phyloP scores from a whole-genome alignment of 371 early-diverging fungal genomes.

The Mortierella sp. region DNA sequence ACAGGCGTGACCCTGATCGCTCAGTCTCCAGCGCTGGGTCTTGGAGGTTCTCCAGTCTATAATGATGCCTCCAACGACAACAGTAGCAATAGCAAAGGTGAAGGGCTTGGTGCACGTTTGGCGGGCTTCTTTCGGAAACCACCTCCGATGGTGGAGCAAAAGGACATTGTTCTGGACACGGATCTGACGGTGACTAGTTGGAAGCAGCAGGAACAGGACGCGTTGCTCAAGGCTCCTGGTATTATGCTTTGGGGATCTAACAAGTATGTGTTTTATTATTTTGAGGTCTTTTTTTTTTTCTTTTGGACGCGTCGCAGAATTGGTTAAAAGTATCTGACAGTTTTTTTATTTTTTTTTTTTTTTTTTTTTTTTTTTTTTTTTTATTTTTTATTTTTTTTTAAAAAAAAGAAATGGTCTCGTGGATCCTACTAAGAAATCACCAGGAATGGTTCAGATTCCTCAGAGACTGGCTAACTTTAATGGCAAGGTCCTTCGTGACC shows the following conservation, averaged over 20 bases:
- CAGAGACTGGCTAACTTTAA: slow-evolving; percentile 42
- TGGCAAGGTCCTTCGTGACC: slow-evolving; percentile 46
- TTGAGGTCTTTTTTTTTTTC: not conserved
- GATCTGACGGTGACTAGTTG: slow-evolving; percentile 52
- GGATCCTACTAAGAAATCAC: slow-evolving; percentile 40
- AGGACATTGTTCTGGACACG: slow-evolving; percentile 37
- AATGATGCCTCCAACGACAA: slow-evolving; percentile 19
- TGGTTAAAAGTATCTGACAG: not conserved
- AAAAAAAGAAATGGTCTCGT: slow-evolving; percentile 47
- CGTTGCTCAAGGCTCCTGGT: slow-evolving; percentile 36
- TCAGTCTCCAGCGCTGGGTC: slow-evolving; percentile 33
- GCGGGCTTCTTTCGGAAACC: slow-evolving; percentile 18
- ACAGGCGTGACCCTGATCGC: slow-evolving; percentile 30
- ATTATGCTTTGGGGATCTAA: slow-evolving; percentile 56
- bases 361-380: not conserved
- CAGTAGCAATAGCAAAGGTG: not conserved
- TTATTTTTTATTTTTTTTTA: not conserved
- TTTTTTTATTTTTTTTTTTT: not conserved
- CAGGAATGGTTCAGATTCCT: slow-evolving; percentile 46
- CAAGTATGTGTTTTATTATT: slow-evolving; percentile 26
- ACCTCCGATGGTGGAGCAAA: slow-evolving; percentile 24
- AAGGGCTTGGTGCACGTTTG: slow-evolving; percentile 19
- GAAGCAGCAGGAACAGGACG: slow-evolving; percentile 54
- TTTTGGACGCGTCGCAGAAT: not conserved
- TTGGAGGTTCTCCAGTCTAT: slow-evolving; percentile 6